Evolutionary conservation across 129 eudicot species (phyloP).

Genomic region (Centrapalus pauciflorus): DNA sequence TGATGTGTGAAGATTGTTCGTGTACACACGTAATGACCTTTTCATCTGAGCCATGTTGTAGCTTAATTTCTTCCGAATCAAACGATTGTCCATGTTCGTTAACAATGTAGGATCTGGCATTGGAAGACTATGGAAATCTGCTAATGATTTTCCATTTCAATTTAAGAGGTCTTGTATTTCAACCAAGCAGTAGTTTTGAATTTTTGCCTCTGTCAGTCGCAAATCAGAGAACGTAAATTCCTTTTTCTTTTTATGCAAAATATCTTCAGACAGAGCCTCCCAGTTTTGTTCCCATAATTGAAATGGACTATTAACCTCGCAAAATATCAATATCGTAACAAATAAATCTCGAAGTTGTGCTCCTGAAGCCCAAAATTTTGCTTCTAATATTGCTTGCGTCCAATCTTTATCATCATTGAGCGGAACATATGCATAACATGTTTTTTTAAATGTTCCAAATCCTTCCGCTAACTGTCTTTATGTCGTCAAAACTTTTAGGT

Average conservation of each 20-base stretch:
- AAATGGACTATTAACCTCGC: not conserved
- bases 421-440: too few relatives aligned
- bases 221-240: not conserved
- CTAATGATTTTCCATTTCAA: not conserved
- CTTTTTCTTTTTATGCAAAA: not conserved
- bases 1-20: not conserved
- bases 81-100: not conserved
- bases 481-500: not conserved
- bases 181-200: too few relatives aligned
- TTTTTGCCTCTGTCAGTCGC: not conserved
- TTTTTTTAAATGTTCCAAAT: too few relatives aligned
- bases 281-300: not conserved
- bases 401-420: conserved; percentile 3
- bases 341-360: not conserved
- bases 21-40: not conserved
- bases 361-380: not conserved
- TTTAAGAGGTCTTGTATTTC: too few relatives aligned
- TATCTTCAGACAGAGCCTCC: not conserved
- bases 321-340: not conserved
- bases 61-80: not conserved
- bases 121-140: not conserved
- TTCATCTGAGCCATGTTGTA: too few relatives aligned
- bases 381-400: not conserved
- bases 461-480: not conserved
- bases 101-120: not conserved